Conservation (phyloP, 2,329 filamentous ascomycete genomes). For the Macrophomina pseudophaseolina region DNA sequence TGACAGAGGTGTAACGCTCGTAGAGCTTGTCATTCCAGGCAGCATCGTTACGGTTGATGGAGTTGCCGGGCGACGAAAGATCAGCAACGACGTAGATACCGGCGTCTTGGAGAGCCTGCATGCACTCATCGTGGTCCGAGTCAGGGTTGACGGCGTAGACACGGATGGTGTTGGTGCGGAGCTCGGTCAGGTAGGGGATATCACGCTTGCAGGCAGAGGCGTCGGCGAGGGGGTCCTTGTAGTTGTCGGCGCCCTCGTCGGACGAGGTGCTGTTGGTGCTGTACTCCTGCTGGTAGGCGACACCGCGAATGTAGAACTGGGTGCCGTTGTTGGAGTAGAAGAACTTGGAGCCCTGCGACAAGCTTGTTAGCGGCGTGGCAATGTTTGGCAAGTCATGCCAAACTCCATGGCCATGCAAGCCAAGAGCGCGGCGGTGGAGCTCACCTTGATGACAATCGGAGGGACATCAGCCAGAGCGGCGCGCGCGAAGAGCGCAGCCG, state of each 20-base stretch:
- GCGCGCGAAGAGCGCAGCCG: constrained; percentile 58
- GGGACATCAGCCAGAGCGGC: constrained; percentile 62
- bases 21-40: constrained; percentile 80
- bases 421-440: constrained; percentile 5
- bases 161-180: constrained; percentile 91
- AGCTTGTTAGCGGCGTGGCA: constrained; percentile 27
- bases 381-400: neutral
- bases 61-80: constrained; percentile 77
- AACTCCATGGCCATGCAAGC: constrained; percentile 12
- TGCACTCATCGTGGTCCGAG: constrained; percentile 79
- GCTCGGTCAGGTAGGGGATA: constrained; percentile 76
- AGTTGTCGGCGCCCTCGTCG: constrained; percentile 65
- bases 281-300: constrained; percentile 90
- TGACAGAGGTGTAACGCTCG: constrained; percentile 79
- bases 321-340: constrained; percentile 84
- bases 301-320: constrained; percentile 80
- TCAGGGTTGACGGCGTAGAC: constrained; percentile 90
- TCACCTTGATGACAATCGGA: constrained; percentile 72
- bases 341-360: constrained; percentile 74
- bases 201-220: constrained; percentile 77
- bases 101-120: constrained; percentile 78
- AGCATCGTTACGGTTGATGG: constrained; percentile 83
- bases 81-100: constrained; percentile 97
- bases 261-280: constrained; percentile 58
- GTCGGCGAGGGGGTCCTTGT: constrained; percentile 83